Evolutionary conservation across 495 filamentous ascomycete species (phyloP), one percentile per base, ranked within the genome.

Genomic region (Parathielavia hyrcaniae): DNA sequence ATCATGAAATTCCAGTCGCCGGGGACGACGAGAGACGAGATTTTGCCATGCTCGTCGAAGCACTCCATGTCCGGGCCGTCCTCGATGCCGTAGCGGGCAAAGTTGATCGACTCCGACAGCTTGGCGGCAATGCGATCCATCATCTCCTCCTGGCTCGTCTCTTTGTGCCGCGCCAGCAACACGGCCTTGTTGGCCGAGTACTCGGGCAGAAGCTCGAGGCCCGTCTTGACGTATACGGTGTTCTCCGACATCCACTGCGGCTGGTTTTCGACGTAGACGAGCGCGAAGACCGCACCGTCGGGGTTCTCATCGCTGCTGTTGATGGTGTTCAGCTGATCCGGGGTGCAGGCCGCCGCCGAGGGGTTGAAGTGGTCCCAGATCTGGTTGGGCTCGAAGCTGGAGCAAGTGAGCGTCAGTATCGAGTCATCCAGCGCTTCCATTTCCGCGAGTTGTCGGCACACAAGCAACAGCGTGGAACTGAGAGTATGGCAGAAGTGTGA

Each of bases 1-100:
- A 54, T 45, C 26, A n/a, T n/a, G n/a, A n/a, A n/a, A n/a, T n/a
- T n/a, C 50, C 50, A 54, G 9, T 54, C 51, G 13, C 50, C 50
- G 12, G 50, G 50, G 8, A 53, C 13, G 23, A 54, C 13, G 7
- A 44, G 4, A n/a, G 40, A 34, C 20, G 8, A 3, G 20, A 53
- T 53, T 7, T 22, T 32, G 38, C 14, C 51, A 1, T 54, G 23
- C 40, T 19, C 16, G 34, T 39, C 32, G 11, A 54, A 53, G 36
- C 20, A 2, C 26, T 54, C 51, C 23, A 54, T 13, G n/a, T 45
- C 51, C 16, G 51, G 40, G 26, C 51, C 51, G 26, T 54, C 51
- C 23, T 44, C 39, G 39, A 54, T 13, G 26, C 51, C 51, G 5
- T 54, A 54, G 22, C 26, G 39, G 22, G 16, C n/a, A 13, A 54